A percentile compares a stretch with the other conserved stretches of the same genome.
Evolutionary conservation across 352 stramenopile species (phyloP).

Genomic region (Pythium brachiatum): DNA sequence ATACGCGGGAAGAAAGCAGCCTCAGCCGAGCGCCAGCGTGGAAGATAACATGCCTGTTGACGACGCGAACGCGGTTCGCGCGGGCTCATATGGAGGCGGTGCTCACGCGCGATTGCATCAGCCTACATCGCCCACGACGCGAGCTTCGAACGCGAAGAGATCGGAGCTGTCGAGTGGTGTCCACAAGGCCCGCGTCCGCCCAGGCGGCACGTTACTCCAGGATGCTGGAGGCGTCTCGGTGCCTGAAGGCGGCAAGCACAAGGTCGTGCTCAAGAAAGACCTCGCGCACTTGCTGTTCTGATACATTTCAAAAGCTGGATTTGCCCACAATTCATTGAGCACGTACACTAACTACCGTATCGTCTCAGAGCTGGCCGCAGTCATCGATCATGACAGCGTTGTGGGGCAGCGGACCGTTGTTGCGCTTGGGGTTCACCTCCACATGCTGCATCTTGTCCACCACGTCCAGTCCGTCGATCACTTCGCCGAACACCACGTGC

Average conservation of each 20-base stretch:
- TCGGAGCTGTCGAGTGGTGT: constrained; percentile 51
- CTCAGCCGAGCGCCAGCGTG: neutral
- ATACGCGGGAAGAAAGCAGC: neutral
- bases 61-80: constrained; percentile 27
- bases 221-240: constrained; percentile 17
- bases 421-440: constrained; percentile 44
- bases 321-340: neutral
- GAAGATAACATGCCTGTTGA: neutral
- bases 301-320: neutral
- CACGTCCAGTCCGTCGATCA: constrained; percentile 78
- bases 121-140: constrained; percentile 29
- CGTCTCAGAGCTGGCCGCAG: constrained; percentile 52
- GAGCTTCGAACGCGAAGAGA: constrained; percentile 40
- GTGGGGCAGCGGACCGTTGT: constrained; percentile 44
- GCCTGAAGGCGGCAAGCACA: constrained; percentile 43
- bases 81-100: constrained; percentile 42
- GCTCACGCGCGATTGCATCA: constrained; percentile 37
- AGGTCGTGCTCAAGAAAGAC: constrained; percentile 58
- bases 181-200: constrained; percentile 51
- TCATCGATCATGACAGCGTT: constrained; percentile 67
- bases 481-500: constrained; percentile 96
- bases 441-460: constrained; percentile 70
- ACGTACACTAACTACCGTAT: neutral
- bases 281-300: constrained; percentile 65
- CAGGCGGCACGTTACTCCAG: constrained; percentile 30